These are phyloP conservation scores for Betula pendula DNA, from an alignment of 306 rosid genomes.

Conservation along the genomic window DNA sequence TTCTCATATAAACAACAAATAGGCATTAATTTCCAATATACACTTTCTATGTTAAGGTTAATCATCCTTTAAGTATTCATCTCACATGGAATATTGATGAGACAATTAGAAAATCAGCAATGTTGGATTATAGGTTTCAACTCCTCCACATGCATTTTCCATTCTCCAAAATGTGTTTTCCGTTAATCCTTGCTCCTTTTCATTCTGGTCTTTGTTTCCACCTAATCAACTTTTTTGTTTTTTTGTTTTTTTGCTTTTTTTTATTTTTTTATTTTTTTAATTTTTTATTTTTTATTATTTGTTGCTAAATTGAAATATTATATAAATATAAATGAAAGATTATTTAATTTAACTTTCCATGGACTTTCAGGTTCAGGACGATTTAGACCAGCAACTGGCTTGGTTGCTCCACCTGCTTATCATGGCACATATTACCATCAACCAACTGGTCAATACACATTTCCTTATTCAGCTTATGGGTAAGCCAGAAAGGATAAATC, in stretches of 20 bases:
- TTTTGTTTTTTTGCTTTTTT: not conserved
- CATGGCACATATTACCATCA: constrained; percentile 66
- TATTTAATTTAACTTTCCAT: constrained; percentile 10
- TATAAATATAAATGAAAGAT: constrained; percentile 5
- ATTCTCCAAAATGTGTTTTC: not conserved
- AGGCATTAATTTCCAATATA: not conserved
- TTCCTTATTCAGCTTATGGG: constrained; percentile 88
- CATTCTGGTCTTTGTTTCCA: not conserved
- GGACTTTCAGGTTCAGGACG: constrained; percentile 47
- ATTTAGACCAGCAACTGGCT: constrained; percentile 66
- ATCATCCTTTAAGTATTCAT: not conserved
- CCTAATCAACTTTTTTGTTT: not conserved
- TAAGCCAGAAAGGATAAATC: constrained; percentile 28
- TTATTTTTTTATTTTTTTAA: no score
- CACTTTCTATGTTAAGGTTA: not conserved
- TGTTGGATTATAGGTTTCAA: not conserved
- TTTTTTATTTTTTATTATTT: no score
- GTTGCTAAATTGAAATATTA: not conserved
- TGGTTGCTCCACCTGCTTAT: constrained; percentile 60
- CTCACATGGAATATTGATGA: constrained; percentile 1
- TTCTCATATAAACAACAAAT: not conserved
- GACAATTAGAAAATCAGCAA: not conserved
- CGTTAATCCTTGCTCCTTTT: not conserved
- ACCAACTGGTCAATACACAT: constrained; percentile 66
- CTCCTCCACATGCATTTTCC: not conserved